Evolutionary conservation across 257 asterid genomes (phyloP), one percentile per base, ranked within the genome.

Genomic region (Rauvolfia tetraphylla): DNA sequence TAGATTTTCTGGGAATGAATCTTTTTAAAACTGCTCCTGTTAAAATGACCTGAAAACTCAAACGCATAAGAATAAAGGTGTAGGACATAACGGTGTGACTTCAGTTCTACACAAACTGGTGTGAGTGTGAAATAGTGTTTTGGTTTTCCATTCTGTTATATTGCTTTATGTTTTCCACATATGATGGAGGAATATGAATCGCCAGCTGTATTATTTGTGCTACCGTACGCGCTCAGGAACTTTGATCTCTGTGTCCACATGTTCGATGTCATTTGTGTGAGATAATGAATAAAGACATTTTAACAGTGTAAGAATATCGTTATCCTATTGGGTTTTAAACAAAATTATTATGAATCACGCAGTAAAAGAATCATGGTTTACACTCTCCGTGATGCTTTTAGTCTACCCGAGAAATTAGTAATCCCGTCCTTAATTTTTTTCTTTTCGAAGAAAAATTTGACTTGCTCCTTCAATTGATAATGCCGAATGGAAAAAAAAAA

Each of bases 41-140:
- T 7, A 8, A 41, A 8, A 14, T 44, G 39, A 69, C 57, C 12
- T 69, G 38, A 68, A 70, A 70, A 46, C 2, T 70, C 27, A 4
- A 29, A 27, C 1, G 42, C 42, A 4, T n/a, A 29, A 13, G 27
- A 70, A 70, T 70, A 70, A 71, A 71, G 75, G 75, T 49, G 75
- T 71, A 2, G 31, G 29, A 20, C 34, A 2, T 13, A 48, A 49
- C 48, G 75, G n/a, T 41, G 72, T 67, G 72, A 39, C 51, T 67
- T 39, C 53, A 10, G 39, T 7, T 23, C 53, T 25, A 20, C 29
- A 34, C 75, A 59, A 48, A 18, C 20, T 46, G 36, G 36, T 68
- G 0, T 71, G 59, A 36, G 27, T 71, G 59, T 67, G 27, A 44
- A n/a, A 3, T 23, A 68, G 38, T 69, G 13, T 25, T 61, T 27